A percentile compares a stretch with the other conserved stretches of the same genome.
Conservation (phyloP, 164 flowering plant genomes). For the Aristolochia contorta region DNA sequence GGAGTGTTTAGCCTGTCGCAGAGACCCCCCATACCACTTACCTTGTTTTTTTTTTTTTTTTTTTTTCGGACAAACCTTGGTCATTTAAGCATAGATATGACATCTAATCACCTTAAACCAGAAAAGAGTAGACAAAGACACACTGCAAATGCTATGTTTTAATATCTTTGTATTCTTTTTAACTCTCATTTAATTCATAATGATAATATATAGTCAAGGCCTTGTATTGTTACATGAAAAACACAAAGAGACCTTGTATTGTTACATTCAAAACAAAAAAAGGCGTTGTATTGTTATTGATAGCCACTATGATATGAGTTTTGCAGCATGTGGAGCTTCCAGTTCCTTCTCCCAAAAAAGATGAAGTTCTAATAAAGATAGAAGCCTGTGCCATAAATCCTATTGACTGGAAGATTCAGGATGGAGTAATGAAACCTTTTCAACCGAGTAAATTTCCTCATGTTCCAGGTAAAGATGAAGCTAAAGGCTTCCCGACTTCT, state of each 20-base stretch:
- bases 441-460: constrained; percentile 12
- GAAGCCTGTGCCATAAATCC: constrained; percentile 16
- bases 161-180: neutral
- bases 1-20: too few species aligned
- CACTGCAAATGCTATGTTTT: neutral
- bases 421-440: constrained; percentile 5
- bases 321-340: constrained; percentile 21
- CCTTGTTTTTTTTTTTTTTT: too few species aligned
- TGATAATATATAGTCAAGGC: neutral
- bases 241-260: too few species aligned
- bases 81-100: too few species aligned
- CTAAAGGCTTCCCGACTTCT: neutral
- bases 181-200: too few species aligned
- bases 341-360: constrained; percentile 14
- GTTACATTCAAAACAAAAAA: too few species aligned
- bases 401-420: constrained; percentile 15
- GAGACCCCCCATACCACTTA: too few species aligned
- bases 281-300: neutral
- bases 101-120: too few species aligned
- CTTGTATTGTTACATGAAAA: too few species aligned
- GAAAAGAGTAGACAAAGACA: too few species aligned
- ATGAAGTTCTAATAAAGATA: constrained; percentile 11
- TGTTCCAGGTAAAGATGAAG: constrained; percentile 11
- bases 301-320: neutral
- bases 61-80: too few species aligned